Evolutionary conservation across 306 rosid species (phyloP).

Genomic region (Sechiopsis laciniata): DNA sequence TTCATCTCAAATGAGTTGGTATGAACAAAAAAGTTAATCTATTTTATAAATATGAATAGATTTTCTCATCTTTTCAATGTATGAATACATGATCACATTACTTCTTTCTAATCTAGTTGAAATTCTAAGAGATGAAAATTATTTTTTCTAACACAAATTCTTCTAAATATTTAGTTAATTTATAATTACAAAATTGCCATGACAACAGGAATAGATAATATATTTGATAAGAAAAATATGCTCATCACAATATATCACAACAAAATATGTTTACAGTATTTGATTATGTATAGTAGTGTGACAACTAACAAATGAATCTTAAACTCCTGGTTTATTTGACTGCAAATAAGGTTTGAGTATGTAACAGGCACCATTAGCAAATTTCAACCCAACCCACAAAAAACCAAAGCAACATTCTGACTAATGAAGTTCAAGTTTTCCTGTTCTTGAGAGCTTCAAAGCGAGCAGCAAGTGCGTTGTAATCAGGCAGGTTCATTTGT

Average conservation of each 20-base stretch:
- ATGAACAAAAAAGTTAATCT: no score
- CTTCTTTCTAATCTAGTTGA: no score
- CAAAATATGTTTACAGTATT: conserved; percentile 11
- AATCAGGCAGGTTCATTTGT: no score
- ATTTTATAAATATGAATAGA: no score
- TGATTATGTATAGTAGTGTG: conserved; percentile 11
- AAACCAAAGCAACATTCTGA: background rate
- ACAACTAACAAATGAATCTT: conserved; percentile 12
- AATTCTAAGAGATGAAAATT: no score
- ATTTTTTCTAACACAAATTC: no score
- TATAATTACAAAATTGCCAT: background rate
- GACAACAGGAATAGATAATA: background rate
- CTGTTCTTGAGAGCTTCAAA: conserved; percentile 75
- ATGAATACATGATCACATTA: no score
- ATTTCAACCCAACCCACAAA: conserved; percentile 10
- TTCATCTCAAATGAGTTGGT: no score
- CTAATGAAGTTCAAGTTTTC: conserved; percentile 35
- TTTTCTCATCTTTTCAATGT: no score
- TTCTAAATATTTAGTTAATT: no score
- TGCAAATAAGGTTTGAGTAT: background rate
- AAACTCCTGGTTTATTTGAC: conserved; percentile 1
- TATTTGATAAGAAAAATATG: no score
- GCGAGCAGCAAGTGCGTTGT: conserved; percentile 74
- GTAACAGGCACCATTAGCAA: background rate
- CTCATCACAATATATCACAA: background rate